These are phyloP conservation scores for Polysphondylium violaceum DNA, from an alignment of 78 protist species.

Conservation along the genomic window DNA sequence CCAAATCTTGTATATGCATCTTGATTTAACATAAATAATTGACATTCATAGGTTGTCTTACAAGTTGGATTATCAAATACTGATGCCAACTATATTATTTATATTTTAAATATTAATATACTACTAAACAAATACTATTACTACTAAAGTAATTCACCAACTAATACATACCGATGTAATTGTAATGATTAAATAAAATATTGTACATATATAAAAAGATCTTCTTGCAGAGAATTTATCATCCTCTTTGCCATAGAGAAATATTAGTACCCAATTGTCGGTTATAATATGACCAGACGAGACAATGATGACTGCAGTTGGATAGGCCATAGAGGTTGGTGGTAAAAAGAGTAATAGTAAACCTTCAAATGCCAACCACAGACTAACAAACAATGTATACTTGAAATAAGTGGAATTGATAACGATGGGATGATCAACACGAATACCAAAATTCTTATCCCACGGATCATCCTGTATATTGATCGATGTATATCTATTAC, in stretches of 20 bases:
- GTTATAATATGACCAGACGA: conserved; percentile 36
- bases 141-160: not conserved
- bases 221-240: conserved; percentile 68
- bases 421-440: conserved; percentile 56
- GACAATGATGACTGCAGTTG: conserved; percentile 25
- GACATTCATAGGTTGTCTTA: not conserved
- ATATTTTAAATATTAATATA: not conserved
- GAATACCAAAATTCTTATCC: conserved; percentile 54
- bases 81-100: conserved; percentile 6
- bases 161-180: conserved; percentile 10
- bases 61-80: conserved; percentile 21
- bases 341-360: conserved; percentile 43
- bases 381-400: conserved; percentile 47
- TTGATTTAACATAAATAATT: conserved; percentile 34
- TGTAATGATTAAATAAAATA: conserved; percentile 38
- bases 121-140: too few relatives aligned
- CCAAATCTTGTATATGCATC: conserved; percentile 33
- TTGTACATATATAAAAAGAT: conserved; percentile 30
- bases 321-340: conserved; percentile 46
- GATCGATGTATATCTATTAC: not conserved
- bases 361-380: conserved; percentile 69
- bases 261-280: conserved; percentile 63
- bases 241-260: conserved; percentile 58
- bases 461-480: conserved; percentile 14
- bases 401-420: conserved; percentile 58